phyloP scores from a whole-genome alignment of 1,284 basidiomycete genomes.

The Moniliophthora roreri region DNA sequence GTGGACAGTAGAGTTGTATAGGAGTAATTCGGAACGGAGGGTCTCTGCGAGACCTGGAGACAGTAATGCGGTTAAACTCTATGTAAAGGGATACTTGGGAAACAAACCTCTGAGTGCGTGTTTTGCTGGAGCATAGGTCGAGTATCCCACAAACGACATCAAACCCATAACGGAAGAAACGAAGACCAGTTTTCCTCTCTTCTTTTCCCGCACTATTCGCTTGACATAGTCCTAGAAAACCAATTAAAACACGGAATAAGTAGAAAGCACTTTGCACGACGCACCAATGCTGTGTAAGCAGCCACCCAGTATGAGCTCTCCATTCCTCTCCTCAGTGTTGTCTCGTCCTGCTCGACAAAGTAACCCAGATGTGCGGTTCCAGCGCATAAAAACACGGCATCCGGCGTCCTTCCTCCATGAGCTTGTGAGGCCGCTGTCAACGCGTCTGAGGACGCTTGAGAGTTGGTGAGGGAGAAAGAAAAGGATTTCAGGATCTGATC shows the following conservation, averaged over 20 bases:
- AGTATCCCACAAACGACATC: constrained; percentile 3
- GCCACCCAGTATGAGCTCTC: constrained; percentile 68
- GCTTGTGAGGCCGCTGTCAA: constrained; percentile 57
- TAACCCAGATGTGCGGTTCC: constrained; percentile 69
- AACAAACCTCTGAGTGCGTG: neutral
- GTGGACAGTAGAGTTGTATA: constrained; percentile 83
- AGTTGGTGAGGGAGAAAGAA: constrained; percentile 58
- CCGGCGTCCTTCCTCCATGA: constrained; percentile 60
- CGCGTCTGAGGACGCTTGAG: constrained; percentile 52
- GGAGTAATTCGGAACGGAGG: constrained; percentile 77
- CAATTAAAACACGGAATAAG: neutral
- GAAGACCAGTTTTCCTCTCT: neutral
- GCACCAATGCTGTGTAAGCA: constrained; percentile 63
- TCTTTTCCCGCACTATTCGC: constrained; percentile 2
- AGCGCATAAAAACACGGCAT: constrained; percentile 79
- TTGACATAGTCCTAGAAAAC: neutral
- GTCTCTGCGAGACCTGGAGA: constrained; percentile 80
- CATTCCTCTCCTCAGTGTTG: constrained; percentile 62
- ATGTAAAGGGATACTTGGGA: neutral
- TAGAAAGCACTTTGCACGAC: neutral
- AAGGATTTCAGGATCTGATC: constrained; percentile 61
- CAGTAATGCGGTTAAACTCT: neutral
- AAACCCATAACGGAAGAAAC: constrained; percentile 2
- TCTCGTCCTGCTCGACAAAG: constrained; percentile 69
- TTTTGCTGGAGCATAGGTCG: constrained; percentile 2